Evolutionary conservation across 345 rosid species (phyloP).

Genomic region (Corchorus olitorius): DNA sequence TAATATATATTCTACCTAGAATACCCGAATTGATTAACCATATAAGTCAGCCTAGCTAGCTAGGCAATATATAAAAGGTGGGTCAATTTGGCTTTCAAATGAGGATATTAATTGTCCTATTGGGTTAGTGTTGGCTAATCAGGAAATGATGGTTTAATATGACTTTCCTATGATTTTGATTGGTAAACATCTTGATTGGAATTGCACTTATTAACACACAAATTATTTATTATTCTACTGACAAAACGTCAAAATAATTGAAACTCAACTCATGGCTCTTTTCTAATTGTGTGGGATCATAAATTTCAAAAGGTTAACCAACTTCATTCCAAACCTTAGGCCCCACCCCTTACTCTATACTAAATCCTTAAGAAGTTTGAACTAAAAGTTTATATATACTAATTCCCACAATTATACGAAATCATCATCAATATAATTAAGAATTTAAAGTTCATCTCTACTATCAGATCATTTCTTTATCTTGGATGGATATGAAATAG

Average conservation of each 20-base stretch:
- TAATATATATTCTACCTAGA: conserved; percentile 2
- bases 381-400: not conserved
- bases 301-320: not conserved
- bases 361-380: not conserved
- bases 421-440: no score
- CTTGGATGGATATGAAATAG: no score
- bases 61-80: not conserved
- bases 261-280: conserved; percentile 6
- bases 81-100: conserved; percentile 4
- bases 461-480: no score
- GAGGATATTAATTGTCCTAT: not conserved
- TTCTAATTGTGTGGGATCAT: not conserved
- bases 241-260: conserved; percentile 16
- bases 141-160: conserved; percentile 13
- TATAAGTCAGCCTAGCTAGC: conserved; percentile 13
- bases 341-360: not conserved
- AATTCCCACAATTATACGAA: not conserved
- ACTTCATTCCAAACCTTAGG: not conserved
- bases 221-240: not conserved
- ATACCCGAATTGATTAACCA: no score
- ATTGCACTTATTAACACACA: conserved; percentile 2
- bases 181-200: not conserved
- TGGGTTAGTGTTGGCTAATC: not conserved
- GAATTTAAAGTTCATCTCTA: no score
- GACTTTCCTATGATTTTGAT: conserved; percentile 15